A percentile compares a stretch with the other conserved stretches of the same genome.
Evolutionary conservation across 2,329 filamentous ascomycete species (phyloP).

Genomic region (Neofusicoccum kwambonambiense): DNA sequence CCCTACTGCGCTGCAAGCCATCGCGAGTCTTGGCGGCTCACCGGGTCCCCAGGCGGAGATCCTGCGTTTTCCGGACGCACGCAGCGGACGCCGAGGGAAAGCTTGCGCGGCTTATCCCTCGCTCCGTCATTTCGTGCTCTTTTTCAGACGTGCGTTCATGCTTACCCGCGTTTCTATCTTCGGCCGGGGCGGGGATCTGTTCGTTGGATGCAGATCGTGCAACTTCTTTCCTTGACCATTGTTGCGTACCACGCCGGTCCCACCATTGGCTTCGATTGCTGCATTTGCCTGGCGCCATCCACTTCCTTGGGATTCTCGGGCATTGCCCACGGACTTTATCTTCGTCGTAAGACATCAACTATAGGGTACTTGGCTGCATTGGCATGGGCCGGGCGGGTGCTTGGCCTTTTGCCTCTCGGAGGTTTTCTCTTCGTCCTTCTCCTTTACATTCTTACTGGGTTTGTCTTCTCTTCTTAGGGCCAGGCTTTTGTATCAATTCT

Average conservation of each 20-base stretch:
- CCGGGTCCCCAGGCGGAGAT: conserved; percentile 19
- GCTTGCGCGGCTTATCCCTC: conserved; percentile 14
- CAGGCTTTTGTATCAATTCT: background rate
- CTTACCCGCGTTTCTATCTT: conserved; percentile 11
- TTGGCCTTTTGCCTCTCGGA: background rate
- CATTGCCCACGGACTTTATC: background rate
- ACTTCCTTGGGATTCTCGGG: background rate
- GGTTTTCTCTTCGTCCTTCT: background rate
- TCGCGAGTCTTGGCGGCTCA: conserved; percentile 6
- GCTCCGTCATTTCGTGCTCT: background rate
- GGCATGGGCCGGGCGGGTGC: background rate
- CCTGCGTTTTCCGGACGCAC: conserved; percentile 11
- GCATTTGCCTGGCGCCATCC: conserved; percentile 15
- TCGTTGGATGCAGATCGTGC: background rate
- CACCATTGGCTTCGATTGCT: conserved; percentile 7
- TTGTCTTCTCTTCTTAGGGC: conserved; percentile 2
- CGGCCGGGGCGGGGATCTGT: background rate
- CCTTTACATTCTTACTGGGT: background rate
- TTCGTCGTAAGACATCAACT: background rate
- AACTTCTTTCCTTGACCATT: conserved; percentile 2
- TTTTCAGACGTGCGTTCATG: conserved; percentile 4
- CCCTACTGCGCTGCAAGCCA: conserved; percentile 14
- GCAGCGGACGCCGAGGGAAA: background rate
- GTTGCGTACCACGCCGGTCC: conserved; percentile 3
- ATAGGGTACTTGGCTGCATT: conserved; percentile 1